Base-by-base conservation (phyloP, 441 rosid genomes). In the Bocquillonia castaneifolia region DNA sequence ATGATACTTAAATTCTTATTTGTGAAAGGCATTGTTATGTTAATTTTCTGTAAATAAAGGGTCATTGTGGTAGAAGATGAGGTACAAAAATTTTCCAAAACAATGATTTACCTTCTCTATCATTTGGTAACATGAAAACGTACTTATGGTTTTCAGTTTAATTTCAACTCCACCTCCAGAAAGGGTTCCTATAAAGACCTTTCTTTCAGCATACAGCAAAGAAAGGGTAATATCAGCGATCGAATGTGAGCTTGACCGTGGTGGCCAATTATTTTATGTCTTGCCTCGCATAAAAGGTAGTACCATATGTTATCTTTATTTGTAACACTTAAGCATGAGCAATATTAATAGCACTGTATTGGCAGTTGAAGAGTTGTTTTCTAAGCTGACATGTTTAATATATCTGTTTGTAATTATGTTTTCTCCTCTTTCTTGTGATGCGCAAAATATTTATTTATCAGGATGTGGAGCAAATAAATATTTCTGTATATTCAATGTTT, bases 121-220 rank as follows among this genome's bases (percentile, higher is more conserved):
- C 58, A 31, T 32, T 61, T 67, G 52, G 53, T 65, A 59, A 26
- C 65, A 18, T 62, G 44, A 31, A 68, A 47, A 68, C 64, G 52
- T 36, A 54, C 63, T 70, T 77, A 58, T 60, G 22, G 45, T 76
- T 83, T 77, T 73, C 86, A 94, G 97, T 82, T 83, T 91, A 74
- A 94, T 94, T 77, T 80, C 97, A 66, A 91, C 99, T 61, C 97
- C 99, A 53, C 99, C 99, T 58, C 99, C 97, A 44, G 97, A 94
- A 82, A 87, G 99, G 82, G 88, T 94, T 85, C 99, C 99, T 68
- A 91, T 94, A 83, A 90, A 74, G 84, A 94, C 96, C 63, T 82
- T 79, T 83, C 93, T 94, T 78, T 86, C 91, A 34, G 84, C 84
- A 52, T 82, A 80, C 74, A 75, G 75, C 76, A 79, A 85, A 77